These are phyloP conservation scores for Hypoxylon fuscum DNA, from an alignment of 495 filamentous ascomycete species.

Conservation along the genomic window DNA sequence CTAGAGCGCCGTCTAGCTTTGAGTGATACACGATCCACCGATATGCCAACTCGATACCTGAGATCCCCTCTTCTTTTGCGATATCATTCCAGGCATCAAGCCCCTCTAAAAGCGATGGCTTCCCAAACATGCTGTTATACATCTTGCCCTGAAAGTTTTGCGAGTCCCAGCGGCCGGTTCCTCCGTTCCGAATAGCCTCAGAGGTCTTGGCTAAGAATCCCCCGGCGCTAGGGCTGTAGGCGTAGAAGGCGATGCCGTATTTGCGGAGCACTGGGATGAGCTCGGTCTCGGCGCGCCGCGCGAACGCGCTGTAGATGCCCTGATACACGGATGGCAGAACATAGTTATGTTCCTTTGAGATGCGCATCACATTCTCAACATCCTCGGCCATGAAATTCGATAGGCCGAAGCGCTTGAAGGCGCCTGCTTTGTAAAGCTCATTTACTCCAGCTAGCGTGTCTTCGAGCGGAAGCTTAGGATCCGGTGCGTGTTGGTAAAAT, in stretches of 20 bases:
- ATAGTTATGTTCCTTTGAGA: constrained; percentile 51
- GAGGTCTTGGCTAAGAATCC: constrained; percentile 42
- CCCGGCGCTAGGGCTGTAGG: constrained; percentile 48
- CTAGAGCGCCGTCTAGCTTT: constrained; percentile 51
- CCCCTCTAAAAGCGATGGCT: constrained; percentile 49
- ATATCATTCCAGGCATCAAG: constrained; percentile 59
- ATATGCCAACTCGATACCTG: constrained; percentile 63
- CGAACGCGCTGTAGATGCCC: constrained; percentile 55
- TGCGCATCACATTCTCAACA: constrained; percentile 51
- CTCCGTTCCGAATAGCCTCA: neutral
- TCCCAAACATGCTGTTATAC: constrained; percentile 56
- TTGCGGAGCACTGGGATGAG: constrained; percentile 55
- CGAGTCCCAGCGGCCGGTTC: constrained; percentile 51
- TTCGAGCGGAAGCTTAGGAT: constrained; percentile 52
- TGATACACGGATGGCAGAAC: constrained; percentile 59
- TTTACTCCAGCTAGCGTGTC: constrained; percentile 53
- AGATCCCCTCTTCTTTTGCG: constrained; percentile 52
- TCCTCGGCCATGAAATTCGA: constrained; percentile 56
- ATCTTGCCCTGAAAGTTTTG: constrained; percentile 39
- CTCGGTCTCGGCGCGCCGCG: constrained; percentile 49
- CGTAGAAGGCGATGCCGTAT: constrained; percentile 55
- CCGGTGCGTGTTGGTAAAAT: constrained; percentile 54
- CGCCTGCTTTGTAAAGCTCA: constrained; percentile 47
- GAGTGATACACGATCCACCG: constrained; percentile 65
- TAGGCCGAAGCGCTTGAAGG: constrained; percentile 54